A percentile compares a stretch with the other conserved stretches of the same genome.
phyloP scores from a whole-genome alignment of 441 rosid species.

The Pelargonium exstipulatum region DNA sequence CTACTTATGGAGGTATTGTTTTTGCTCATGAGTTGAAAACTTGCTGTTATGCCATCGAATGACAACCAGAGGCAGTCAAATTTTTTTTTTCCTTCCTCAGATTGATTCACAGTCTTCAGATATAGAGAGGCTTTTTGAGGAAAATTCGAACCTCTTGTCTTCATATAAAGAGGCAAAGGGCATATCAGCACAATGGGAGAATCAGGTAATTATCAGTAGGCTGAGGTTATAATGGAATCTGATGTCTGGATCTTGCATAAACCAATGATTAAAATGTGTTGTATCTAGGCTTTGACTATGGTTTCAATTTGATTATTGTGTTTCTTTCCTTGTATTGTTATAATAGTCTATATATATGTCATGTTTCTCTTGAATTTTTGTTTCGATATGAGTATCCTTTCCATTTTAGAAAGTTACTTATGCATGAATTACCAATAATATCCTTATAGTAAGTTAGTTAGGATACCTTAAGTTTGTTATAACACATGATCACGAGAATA shows the following conservation, averaged over 20 bases:
- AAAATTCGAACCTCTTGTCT: constrained; percentile 59
- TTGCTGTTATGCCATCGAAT: not conserved
- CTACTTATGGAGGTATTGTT: constrained; percentile 75
- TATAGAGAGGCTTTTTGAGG: constrained; percentile 90
- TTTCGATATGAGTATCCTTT: too few species aligned
- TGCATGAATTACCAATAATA: too few species aligned
- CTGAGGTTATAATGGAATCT: constrained; percentile 5
- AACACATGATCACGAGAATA: too few species aligned
- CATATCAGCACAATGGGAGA: constrained; percentile 77
- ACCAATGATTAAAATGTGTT: not conserved
- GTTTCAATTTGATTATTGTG: not conserved
- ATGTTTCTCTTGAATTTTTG: too few species aligned
- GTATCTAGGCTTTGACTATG: not conserved
- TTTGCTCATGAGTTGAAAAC: constrained; percentile 14
- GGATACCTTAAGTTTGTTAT: too few species aligned
- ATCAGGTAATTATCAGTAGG: constrained; percentile 50
- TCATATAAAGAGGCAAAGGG: constrained; percentile 65
- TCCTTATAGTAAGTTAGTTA: too few species aligned
- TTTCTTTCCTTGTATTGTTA: not conserved
- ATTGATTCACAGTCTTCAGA: constrained; percentile 93
- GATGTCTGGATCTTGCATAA: not conserved
- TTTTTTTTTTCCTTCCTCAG: constrained; percentile 31
- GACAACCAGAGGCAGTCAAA: not conserved
- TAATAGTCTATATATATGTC: not conserved
- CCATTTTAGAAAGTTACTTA: too few species aligned